Conservation (phyloP, 2,329 filamentous ascomycete genomes). For the Lojkania enalia region DNA sequence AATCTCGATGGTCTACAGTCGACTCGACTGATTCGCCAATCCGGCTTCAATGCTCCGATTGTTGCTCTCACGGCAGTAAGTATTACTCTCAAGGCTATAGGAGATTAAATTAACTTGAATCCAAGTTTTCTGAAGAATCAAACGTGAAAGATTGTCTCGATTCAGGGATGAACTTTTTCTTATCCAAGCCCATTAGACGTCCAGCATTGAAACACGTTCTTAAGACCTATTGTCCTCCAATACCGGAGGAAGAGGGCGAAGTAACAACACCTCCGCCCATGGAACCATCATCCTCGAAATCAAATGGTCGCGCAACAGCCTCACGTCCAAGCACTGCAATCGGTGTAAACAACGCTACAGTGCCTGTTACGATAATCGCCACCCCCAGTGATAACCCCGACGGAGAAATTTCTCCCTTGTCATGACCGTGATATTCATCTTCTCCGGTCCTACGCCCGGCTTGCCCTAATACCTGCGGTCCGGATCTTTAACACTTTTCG, state of each 20-base stretch:
- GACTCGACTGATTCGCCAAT: constrained; percentile 79
- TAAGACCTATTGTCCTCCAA: constrained; percentile 78
- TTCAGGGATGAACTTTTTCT: constrained; percentile 89
- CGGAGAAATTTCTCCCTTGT: constrained; percentile 18
- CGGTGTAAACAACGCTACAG: constrained; percentile 2
- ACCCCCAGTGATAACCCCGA: constrained; percentile 10
- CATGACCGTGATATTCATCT: no score
- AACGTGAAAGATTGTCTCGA: constrained; percentile 62
- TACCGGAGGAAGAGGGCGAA: constrained; percentile 65
- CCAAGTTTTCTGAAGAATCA: no score
- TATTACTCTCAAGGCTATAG: not conserved
- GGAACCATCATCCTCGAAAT: constrained; percentile 5
- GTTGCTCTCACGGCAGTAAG: constrained; percentile 87
- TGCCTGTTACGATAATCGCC: constrained; percentile 13
- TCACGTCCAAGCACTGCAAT: constrained; percentile 1
- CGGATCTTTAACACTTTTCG: no score
- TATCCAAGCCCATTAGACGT: constrained; percentile 75
- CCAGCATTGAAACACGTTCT: constrained; percentile 84
- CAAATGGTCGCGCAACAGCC: constrained; percentile 12
- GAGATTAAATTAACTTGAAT: not conserved
- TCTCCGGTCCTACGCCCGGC: no score
- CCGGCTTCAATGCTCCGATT: constrained; percentile 86
- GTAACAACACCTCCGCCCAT: constrained; percentile 19
- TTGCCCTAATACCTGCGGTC: no score
- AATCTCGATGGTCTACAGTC: constrained; percentile 88